Base-by-base conservation (phyloP, 176 grass and related monocot genomes). In the Hordeum marinum region DNA sequence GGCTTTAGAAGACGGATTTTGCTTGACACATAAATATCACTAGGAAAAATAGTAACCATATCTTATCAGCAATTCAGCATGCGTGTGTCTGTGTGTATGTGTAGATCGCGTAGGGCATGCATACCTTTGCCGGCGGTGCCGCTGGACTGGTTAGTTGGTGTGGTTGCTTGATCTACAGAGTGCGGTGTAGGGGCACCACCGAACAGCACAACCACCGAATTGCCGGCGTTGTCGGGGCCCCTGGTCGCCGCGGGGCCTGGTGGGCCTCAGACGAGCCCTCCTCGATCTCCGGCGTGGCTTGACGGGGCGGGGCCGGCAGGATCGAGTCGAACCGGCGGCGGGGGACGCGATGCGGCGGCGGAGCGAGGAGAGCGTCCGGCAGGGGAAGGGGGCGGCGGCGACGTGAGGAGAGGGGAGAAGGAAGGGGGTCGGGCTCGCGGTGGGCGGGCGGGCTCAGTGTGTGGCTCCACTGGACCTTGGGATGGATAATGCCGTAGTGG, bases 201-300 rank as follows among this genome's bases (percentile, higher is more conserved):
- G n/a, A n/a, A n/a, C n/a, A n/a, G n/a, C n/a, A n/a, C n/a, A n/a
- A n/a, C n/a, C n/a, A n/a, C n/a, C n/a, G n/a, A n/a, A n/a, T n/a
- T n/a, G n/a, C n/a, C n/a, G 88, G 79, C 82, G 82, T 90, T 86
- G 41, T 52, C 40, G 79, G 88, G 88, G 82, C 66, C 78, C 88
- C 88, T 45, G 78, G 26, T 58, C 21, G 17, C 4, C 10, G 5
- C 72, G 4, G 57, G 9, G 57, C 54, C 50, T 54, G 15, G 6
- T n/a, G 54, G 54, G 54, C 21, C 59, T 61, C 59, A 2, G 59
- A 11, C 59, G 23, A 24, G 60, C 60, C 60, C 60, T 26, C 24
- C 25, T 24, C 24, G 60, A 23, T 13, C 60, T 63, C 60, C 60
- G 23, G 60, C 58, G 58, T 23, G 58, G n/a, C n/a, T 61, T 61